Conservation (phyloP, 225 moss, liverwort and hornwort genomes). For the Bryum argenteum region DNA sequence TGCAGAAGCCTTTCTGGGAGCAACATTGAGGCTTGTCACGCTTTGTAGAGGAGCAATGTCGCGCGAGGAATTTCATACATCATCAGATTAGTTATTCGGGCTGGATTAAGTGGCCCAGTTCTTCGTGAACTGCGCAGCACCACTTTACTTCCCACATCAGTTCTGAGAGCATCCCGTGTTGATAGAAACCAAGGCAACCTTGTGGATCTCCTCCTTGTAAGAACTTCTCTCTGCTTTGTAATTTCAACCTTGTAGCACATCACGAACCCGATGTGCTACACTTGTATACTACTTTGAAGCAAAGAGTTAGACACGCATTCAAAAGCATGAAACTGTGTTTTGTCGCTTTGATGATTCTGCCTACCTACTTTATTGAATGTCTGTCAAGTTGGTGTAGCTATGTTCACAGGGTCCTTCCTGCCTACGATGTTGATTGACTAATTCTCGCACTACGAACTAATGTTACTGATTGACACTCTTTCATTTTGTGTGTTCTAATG, state of each 20-base stretch:
- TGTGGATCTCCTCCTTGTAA: neutral
- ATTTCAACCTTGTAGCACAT: slow-evolving; percentile 2
- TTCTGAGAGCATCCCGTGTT: slow-evolving; percentile 6
- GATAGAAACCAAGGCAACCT: slow-evolving; percentile 1
- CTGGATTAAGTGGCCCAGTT: slow-evolving; percentile 17
- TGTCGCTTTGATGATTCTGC: slow-evolving; percentile 13
- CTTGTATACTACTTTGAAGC: slow-evolving; percentile 25
- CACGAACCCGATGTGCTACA: slow-evolving; percentile 9
- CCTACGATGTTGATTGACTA: neutral
- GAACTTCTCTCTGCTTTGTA: neutral
- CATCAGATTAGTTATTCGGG: neutral
- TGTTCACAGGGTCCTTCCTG: neutral
- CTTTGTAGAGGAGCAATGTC: neutral
- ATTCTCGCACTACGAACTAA: neutral
- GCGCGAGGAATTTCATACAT: neutral
- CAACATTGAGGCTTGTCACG: slow-evolving; percentile 3
- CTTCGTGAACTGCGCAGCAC: neutral
- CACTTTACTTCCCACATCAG: slow-evolving; percentile 1
- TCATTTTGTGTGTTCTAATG: slow-evolving; percentile 1
- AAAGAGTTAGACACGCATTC: slow-evolving; percentile 3
- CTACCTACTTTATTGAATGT: neutral
- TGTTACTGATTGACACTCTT: neutral
- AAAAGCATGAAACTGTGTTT: slow-evolving; percentile 19
- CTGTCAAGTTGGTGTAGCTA: slow-evolving; percentile 16
- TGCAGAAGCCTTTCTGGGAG: slow-evolving; percentile 11